These are phyloP conservation scores for Fonsecaea monophora DNA, from an alignment of 2,329 filamentous ascomycete genomes.

Conservation along the genomic window DNA sequence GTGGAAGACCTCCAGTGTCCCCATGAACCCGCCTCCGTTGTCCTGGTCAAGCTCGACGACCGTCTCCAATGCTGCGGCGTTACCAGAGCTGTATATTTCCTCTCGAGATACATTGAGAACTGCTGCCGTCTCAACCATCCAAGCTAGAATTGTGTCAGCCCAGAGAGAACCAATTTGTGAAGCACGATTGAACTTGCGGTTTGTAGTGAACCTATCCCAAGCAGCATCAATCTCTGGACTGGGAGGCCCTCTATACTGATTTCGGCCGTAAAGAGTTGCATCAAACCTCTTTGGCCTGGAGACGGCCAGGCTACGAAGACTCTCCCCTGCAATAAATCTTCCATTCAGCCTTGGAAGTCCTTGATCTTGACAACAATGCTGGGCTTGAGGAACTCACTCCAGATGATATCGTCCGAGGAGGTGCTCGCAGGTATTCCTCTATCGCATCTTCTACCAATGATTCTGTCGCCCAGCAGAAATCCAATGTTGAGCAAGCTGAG, in stretches of 20 bases:
- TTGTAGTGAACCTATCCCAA: conserved; percentile 11
- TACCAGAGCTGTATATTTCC: conserved; percentile 10
- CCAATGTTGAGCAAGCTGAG: conserved; percentile 12
- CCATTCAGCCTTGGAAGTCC: too few species aligned
- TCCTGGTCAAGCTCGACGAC: conserved; percentile 1
- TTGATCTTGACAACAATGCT: too few species aligned
- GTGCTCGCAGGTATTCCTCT: not conserved
- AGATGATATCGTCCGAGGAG: not conserved
- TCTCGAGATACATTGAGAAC: conserved; percentile 1
- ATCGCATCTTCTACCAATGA: conserved; percentile 1
- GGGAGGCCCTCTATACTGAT: conserved; percentile 8
- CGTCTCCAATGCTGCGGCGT: conserved; percentile 7
- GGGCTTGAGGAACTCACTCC: conserved; percentile 1
- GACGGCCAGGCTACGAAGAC: not conserved
- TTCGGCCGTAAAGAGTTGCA: conserved; percentile 2
- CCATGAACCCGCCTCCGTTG: conserved; percentile 10
- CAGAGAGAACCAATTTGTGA: too few species aligned
- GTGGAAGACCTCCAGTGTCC: conserved; percentile 14
- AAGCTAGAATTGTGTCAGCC: conserved; percentile 1
- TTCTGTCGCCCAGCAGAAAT: conserved; percentile 10
- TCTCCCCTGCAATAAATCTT: not conserved
- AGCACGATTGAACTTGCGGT: conserved; percentile 1
- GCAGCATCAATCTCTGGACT: conserved; percentile 6
- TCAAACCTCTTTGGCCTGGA: conserved; percentile 3
- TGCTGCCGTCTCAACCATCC: conserved; percentile 9